Evolutionary conservation across 768 basidiomycete genomes (phyloP).

Genomic region (Auriscalpium vulgare): DNA sequence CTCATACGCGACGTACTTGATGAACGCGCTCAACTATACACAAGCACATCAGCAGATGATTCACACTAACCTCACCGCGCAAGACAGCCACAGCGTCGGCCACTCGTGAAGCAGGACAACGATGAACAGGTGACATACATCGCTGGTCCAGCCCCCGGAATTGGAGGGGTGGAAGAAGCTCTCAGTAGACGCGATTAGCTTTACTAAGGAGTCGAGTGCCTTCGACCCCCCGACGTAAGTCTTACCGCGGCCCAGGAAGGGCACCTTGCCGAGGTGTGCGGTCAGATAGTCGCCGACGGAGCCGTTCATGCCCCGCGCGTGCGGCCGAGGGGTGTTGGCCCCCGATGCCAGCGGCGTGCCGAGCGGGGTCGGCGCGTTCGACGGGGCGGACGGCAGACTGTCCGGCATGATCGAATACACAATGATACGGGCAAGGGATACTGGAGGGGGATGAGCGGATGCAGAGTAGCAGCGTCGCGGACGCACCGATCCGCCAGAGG

Average conservation of each 20-base stretch:
- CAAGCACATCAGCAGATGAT: constrained; percentile 4
- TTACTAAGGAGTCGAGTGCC: constrained; percentile 79
- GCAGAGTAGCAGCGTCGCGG: constrained; percentile 8
- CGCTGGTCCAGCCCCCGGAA: constrained; percentile 74
- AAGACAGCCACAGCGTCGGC: not conserved
- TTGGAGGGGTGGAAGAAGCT: constrained; percentile 89
- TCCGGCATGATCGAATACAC: constrained; percentile 84
- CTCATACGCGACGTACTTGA: constrained; percentile 76
- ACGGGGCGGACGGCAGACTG: constrained; percentile 45
- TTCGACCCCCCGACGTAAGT: constrained; percentile 77
- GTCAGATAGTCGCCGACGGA: constrained; percentile 51
- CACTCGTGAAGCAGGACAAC: constrained; percentile 14
- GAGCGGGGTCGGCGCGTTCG: constrained; percentile 62
- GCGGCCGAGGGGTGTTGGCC: constrained; percentile 47
- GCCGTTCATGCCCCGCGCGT: constrained; percentile 24
- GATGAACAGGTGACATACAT: constrained; percentile 36
- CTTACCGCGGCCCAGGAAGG: constrained; percentile 28
- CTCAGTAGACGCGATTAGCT: constrained; percentile 80
- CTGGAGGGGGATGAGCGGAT: constrained; percentile 27
- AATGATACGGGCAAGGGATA: constrained; percentile 75
- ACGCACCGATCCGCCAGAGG: constrained; percentile 65
- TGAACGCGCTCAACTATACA: constrained; percentile 67
- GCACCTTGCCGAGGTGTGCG: constrained; percentile 44
- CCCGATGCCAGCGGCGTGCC: constrained; percentile 66
- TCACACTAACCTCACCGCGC: not conserved